These are phyloP conservation scores for Cyclotella cryptica DNA, from an alignment of 108 stramenopile species.

Conservation along the genomic window DNA sequence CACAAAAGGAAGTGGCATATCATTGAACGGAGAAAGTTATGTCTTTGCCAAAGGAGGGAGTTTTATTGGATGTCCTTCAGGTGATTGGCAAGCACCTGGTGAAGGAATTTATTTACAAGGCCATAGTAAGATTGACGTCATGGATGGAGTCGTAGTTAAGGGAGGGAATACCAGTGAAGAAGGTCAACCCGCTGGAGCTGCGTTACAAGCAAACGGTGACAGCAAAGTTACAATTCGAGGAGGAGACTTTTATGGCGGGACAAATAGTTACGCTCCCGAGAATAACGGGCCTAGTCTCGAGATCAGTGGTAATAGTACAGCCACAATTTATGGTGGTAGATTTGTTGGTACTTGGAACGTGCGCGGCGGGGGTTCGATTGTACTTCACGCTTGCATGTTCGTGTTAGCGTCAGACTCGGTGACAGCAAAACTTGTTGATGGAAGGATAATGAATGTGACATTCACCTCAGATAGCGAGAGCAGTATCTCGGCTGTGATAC, in stretches of 20 bases:
- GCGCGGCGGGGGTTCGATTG: not conserved
- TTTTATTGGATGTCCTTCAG: conserved; percentile 9
- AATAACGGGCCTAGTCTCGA: not conserved
- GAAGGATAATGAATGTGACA: conserved; percentile 1
- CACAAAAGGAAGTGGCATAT: conserved; percentile 1
- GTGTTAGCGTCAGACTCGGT: not conserved
- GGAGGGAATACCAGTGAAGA: not conserved
- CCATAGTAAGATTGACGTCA: not conserved
- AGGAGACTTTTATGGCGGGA: conserved; percentile 1
- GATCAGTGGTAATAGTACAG: not conserved
- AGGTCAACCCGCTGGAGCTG: conserved; percentile 2
- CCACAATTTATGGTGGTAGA: not conserved
- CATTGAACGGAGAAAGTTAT: not conserved
- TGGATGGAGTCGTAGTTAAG: conserved; percentile 1
- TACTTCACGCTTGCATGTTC: conserved; percentile 9
- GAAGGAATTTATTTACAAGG: not conserved
- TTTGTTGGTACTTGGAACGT: conserved; percentile 17
- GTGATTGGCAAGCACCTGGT: not conserved
- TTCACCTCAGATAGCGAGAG: not conserved
- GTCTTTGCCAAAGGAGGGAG: conserved; percentile 5
- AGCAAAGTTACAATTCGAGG: conserved; percentile 11
- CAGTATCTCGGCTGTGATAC: not conserved
- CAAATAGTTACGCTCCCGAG: not conserved
- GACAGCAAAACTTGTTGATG: conserved; percentile 11
- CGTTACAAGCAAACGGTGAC: not conserved